phyloP scores from a whole-genome alignment of 139 green algal genomes.

The Bryopsis sp. region DNA sequence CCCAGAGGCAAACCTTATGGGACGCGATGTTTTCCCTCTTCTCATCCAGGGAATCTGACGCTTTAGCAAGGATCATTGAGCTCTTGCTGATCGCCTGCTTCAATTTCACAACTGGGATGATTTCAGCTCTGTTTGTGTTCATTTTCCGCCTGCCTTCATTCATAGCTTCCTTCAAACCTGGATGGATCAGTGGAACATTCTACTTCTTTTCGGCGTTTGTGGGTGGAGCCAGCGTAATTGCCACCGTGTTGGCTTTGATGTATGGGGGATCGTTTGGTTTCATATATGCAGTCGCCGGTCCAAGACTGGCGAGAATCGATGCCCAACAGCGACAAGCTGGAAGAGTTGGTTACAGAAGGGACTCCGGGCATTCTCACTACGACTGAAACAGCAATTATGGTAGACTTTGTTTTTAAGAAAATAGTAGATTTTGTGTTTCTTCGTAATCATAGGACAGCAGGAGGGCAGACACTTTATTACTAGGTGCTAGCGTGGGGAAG shows the following conservation, averaged over 20 bases:
- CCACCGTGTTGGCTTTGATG: constrained; percentile 1
- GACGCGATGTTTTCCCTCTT: constrained; percentile 39
- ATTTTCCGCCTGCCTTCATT: constrained; percentile 32
- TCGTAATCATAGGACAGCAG: no score
- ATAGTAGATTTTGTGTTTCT: no score
- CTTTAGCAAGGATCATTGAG: constrained; percentile 31
- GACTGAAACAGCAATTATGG: no score
- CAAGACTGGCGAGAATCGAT: not conserved
- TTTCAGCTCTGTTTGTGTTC: constrained; percentile 37
- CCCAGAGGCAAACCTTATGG: constrained; percentile 37
- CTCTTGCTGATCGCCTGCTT: constrained; percentile 30
- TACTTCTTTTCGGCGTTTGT: not conserved
- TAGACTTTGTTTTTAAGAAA: no score
- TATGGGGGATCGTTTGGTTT: not conserved
- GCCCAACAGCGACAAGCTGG: no score
- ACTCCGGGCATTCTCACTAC: no score
- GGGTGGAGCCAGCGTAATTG: constrained; percentile 12
- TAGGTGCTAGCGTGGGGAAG: no score
- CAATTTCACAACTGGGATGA: constrained; percentile 45
- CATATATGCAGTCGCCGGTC: not conserved
- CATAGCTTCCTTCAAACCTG: constrained; percentile 28
- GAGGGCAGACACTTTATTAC: no score
- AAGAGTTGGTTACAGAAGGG: no score
- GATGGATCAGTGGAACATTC: constrained; percentile 17
- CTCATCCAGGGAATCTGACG: constrained; percentile 26